Evolutionary conservation across 2,329 filamentous ascomycete species (phyloP).

Genomic region (Diaporthe destruens): DNA sequence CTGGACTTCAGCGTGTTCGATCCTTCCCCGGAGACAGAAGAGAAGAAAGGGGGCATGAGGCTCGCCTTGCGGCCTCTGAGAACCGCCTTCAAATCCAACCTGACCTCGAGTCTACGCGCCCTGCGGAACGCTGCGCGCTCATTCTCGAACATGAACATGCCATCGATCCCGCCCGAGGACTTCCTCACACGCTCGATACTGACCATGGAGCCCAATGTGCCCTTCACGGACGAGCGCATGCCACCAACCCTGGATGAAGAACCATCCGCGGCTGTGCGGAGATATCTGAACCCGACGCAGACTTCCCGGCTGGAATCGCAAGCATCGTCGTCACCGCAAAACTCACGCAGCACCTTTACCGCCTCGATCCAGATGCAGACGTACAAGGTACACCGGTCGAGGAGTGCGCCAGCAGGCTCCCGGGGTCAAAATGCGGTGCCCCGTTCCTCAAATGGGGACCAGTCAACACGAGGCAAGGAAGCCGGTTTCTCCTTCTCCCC

Average conservation of each 20-base stretch:
- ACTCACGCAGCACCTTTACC: conserved; percentile 60
- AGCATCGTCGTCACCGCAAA: conserved; percentile 43
- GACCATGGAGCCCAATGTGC: conserved; percentile 74
- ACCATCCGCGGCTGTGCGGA: conserved; percentile 74
- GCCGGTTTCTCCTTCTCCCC: conserved; percentile 54
- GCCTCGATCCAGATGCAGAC: conserved; percentile 81
- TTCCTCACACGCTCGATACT: conserved; percentile 76
- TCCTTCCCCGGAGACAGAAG: conserved; percentile 48
- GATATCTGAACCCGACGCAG: conserved; percentile 75
- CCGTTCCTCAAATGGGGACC: conserved; percentile 34
- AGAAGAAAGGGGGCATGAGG: conserved; percentile 43
- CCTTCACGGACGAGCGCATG: conserved; percentile 76
- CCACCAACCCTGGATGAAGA: conserved; percentile 73
- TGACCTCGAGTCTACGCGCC: conserved; percentile 75
- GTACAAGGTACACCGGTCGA: conserved; percentile 70
- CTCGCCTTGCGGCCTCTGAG: conserved; percentile 60
- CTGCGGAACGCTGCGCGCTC: conserved; percentile 74
- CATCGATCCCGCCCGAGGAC: conserved; percentile 75
- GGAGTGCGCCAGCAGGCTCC: conserved; percentile 50
- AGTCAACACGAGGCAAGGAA: conserved; percentile 48
- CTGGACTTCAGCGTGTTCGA: conserved; percentile 63
- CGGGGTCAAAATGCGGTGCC: conserved; percentile 44
- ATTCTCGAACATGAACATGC: conserved; percentile 72
- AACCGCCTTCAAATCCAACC: conserved; percentile 75
- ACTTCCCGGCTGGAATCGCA: conserved; percentile 60